Conservation (phyloP, 2,329 filamentous ascomycete species). For the Bipolaris bicolor region DNA sequence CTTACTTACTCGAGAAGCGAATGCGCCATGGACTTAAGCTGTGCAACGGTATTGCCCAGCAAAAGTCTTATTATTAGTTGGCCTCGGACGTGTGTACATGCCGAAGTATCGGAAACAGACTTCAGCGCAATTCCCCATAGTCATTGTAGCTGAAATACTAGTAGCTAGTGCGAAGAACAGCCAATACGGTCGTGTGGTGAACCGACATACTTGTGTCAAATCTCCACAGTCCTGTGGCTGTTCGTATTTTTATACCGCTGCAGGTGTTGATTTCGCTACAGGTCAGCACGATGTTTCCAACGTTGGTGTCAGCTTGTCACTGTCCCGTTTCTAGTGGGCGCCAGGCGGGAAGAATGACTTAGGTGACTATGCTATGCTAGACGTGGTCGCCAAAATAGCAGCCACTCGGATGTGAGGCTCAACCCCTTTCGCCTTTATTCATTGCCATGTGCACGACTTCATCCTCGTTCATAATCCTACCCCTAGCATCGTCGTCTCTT, state of each 20-base stretch:
- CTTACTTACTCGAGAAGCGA: neutral
- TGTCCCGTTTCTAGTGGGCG: neutral
- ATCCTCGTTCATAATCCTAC: neutral
- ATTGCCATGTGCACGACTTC: neutral
- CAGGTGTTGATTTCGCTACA: neutral
- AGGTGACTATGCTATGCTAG: neutral
- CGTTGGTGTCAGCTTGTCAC: neutral
- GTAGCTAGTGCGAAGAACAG: neutral
- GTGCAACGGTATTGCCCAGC: neutral
- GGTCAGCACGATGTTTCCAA: neutral
- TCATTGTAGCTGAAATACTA: neutral
- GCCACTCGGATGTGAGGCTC: neutral
- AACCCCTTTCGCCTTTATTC: neutral
- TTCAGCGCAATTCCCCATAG: neutral
- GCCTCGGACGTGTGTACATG: neutral
- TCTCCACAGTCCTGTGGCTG: neutral
- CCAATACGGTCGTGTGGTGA: neutral
- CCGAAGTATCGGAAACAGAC: neutral
- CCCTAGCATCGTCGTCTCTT: neutral
- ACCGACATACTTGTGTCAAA: neutral
- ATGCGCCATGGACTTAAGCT: neutral
- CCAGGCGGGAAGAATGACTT: neutral
- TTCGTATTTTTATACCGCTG: neutral
- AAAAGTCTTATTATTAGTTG: neutral
- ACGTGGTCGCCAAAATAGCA: neutral